Evolutionary conservation across 1,284 basidiomycete genomes (phyloP), one percentile per base, ranked within the genome.

Genomic region (Wolfiporia cocos): DNA sequence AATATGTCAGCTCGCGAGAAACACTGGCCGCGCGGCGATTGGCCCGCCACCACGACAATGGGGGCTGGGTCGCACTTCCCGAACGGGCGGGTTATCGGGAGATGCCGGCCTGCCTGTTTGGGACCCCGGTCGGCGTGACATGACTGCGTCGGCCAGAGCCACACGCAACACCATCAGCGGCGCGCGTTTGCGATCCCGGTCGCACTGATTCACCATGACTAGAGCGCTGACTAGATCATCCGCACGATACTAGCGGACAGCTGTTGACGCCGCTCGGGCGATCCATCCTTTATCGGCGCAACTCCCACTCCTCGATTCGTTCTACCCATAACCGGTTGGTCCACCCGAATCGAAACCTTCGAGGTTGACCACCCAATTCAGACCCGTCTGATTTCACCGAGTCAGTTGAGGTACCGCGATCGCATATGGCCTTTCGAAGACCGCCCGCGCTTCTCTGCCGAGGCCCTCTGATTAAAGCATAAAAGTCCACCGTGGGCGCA

Each of bases 361-460:
- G 34, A 31, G 28, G 34, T 23, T 28, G 31, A 24, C 32, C 23
- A 26, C 23, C 43, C 33, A 41, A 36, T 31, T 21, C 23, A 31
- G 43, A 39, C 18, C 20, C 15, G n/a, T 34, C 37, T 37, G 38
- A 40, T 39, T 42, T 35, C 35, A 29, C 38, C 39, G 49, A 41
- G 39, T 41, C 42, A 46, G 42, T 49, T 46, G 43, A 47, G 50
- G 45, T 40, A 35, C 40, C 37, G 45, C 46, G 37, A 43, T 33
- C 40, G 42, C 26, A 9, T 14, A 14, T 47, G 30, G 31, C 43
- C 38, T 32, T 52, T 40, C 46, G 43, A 49, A 39, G 34, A 18
- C 42, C 37, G 36, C 49, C 47, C 39, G 34, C 40, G 26, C 38
- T 47, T 42, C 46, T 46, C 35, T 42, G 47, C 49, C 53, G 53